phyloP scores from a whole-genome alignment of 148 eudicot species.

The Camellia granthamiana region DNA sequence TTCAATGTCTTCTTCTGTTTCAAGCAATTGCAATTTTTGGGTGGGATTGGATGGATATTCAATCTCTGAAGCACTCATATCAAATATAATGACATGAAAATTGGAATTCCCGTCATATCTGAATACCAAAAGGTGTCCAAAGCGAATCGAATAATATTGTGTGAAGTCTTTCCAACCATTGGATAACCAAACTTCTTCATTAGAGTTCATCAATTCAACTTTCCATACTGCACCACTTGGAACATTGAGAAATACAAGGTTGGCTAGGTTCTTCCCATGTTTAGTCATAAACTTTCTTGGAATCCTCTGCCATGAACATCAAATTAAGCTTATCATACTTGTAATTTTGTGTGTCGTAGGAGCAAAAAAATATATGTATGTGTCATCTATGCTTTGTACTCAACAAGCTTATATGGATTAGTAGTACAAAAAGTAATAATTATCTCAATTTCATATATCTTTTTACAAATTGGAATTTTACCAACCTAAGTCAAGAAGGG shows the following conservation, averaged over 20 bases:
- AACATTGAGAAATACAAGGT: slow-evolving; percentile 21
- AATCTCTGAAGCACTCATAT: slow-evolving; percentile 37
- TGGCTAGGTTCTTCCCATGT: slow-evolving; percentile 19
- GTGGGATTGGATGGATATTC: slow-evolving; percentile 27
- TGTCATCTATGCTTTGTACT: too few relatives aligned
- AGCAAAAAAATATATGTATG: too few relatives aligned
- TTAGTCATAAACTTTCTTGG: slow-evolving; percentile 26
- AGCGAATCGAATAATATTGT: slow-evolving; percentile 22
- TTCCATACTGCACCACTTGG: slow-evolving; percentile 33
- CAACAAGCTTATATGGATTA: too few relatives aligned
- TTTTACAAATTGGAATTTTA: too few relatives aligned
- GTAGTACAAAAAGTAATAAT: too few relatives aligned
- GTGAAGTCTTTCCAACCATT: slow-evolving; percentile 43
- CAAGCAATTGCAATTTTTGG: neutral
- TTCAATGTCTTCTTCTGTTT: neutral
- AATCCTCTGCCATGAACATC: slow-evolving; percentile 24
- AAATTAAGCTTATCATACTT: neutral
- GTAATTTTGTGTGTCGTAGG: too few relatives aligned
- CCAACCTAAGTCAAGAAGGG: too few relatives aligned
- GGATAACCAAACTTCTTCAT: slow-evolving; percentile 30
- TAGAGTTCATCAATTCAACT: slow-evolving; percentile 21
- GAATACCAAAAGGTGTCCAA: slow-evolving; percentile 35
- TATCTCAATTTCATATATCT: too few relatives aligned
- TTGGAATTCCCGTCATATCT: slow-evolving; percentile 22
- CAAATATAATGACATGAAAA: slow-evolving; percentile 34